phyloP scores from a whole-genome alignment of 345 rosid genomes.

The Isatis tinctoria region DNA sequence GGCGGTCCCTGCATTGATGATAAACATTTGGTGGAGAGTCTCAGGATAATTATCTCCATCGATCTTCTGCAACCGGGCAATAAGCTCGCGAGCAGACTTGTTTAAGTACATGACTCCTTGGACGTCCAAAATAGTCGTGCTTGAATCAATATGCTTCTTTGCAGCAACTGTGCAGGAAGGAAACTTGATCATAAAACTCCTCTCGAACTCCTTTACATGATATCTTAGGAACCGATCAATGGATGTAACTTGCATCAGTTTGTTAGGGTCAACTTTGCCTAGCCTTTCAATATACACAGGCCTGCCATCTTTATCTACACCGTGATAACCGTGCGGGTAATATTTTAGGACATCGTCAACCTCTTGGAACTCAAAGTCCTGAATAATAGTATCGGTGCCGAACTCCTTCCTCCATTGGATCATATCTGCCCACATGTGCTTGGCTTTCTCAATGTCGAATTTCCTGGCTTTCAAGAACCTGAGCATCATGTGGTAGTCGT shows the following conservation, averaged over 20 bases:
- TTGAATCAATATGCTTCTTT: constrained; percentile 93
- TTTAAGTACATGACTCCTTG: constrained; percentile 69
- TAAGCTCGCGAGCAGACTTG: constrained; percentile 91
- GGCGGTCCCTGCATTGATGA: constrained; percentile 93
- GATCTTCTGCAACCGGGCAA: constrained; percentile 84
- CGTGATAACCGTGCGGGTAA: constrained; percentile 94
- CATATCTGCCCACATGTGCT: constrained; percentile 99
- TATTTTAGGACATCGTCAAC: constrained; percentile 62
- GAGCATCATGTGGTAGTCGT: constrained; percentile 95
- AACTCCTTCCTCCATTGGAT: constrained; percentile 97
- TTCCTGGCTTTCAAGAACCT: constrained; percentile 87
- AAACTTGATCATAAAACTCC: constrained; percentile 71
- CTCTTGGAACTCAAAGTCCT: constrained; percentile 93
- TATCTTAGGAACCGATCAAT: constrained; percentile 83
- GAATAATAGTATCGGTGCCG: constrained; percentile 65
- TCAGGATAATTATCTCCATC: constrained; percentile 99
- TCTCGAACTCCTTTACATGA: constrained; percentile 96
- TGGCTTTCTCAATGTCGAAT: constrained; percentile 89
- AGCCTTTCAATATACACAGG: constrained; percentile 90
- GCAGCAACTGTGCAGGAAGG: constrained; percentile 94
- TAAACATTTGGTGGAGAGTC: constrained; percentile 98
- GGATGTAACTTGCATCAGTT: constrained; percentile 87
- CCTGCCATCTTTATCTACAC: constrained; percentile 96
- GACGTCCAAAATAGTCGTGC: constrained; percentile 83
- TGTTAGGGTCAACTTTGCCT: constrained; percentile 84